Conservation (phyloP, 129 eudicot genomes). For the Erigeron canadensis region DNA sequence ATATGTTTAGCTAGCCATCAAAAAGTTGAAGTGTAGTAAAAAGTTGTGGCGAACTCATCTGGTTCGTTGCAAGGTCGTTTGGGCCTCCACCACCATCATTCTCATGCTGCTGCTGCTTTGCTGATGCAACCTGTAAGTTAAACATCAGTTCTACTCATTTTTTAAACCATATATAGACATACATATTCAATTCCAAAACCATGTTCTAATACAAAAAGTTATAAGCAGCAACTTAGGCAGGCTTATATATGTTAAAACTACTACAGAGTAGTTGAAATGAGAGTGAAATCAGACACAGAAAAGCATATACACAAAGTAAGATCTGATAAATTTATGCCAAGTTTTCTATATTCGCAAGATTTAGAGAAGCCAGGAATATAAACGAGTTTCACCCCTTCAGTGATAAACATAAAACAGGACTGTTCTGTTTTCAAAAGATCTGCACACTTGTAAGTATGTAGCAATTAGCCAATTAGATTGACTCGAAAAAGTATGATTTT, state of each 20-base stretch:
- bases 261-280: background rate
- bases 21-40: background rate
- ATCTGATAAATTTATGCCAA: too few relatives aligned
- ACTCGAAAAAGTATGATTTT: too few relatives aligned
- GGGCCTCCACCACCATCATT: slow-evolving; percentile 9
- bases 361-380: background rate
- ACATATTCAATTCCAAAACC: too few relatives aligned
- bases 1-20: background rate
- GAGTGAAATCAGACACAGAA: background rate
- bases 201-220: background rate
- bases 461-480: too few relatives aligned
- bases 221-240: background rate
- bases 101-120: background rate
- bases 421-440: too few relatives aligned
- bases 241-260: background rate
- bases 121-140: slow-evolving; percentile 25
- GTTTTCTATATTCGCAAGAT: background rate
- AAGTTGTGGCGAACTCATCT: slow-evolving; percentile 17
- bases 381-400: background rate
- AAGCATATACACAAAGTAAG: too few relatives aligned
- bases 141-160: slow-evolving; percentile 16
- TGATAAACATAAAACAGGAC: too few relatives aligned
- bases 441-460: too few relatives aligned
- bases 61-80: slow-evolving; percentile 32
- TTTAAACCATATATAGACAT: background rate